A percentile compares a stretch with the other conserved stretches of the same genome.
These are phyloP conservation scores for Hericium rajendrae DNA, from an alignment of 768 basidiomycete genomes.

Conservation along the genomic window DNA sequence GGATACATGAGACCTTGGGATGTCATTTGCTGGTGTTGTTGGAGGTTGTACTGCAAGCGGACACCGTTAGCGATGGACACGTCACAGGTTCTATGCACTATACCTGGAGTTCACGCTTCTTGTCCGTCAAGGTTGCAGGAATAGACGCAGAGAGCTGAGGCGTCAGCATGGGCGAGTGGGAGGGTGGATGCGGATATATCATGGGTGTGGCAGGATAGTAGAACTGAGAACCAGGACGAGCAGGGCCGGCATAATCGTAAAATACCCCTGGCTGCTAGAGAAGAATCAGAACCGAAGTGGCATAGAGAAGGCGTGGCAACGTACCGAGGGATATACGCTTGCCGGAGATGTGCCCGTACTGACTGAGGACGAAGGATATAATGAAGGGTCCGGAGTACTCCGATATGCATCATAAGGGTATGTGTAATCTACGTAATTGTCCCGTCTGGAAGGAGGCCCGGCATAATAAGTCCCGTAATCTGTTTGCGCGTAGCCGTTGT, in stretches of 20 bases:
- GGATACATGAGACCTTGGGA: slow-evolving; percentile 33
- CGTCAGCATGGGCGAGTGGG: slow-evolving; percentile 46
- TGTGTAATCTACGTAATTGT: slow-evolving; percentile 34
- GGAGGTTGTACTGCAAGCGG: slow-evolving; percentile 30
- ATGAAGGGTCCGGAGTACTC: slow-evolving; percentile 35
- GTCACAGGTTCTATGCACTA: slow-evolving; percentile 1
- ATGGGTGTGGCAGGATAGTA: slow-evolving; percentile 53
- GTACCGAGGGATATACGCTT: slow-evolving; percentile 38
- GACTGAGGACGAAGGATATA: slow-evolving; percentile 40
- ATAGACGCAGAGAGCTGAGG: slow-evolving; percentile 34
- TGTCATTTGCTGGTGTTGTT: slow-evolving; percentile 33
- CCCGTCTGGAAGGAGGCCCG: slow-evolving; percentile 39
- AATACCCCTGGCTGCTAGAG: slow-evolving; percentile 42
- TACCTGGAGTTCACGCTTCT: slow-evolving; percentile 53
- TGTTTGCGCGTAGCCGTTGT: slow-evolving; percentile 39
- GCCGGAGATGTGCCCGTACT: slow-evolving; percentile 32
- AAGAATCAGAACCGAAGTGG: slow-evolving; percentile 34
- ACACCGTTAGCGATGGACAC: slow-evolving; percentile 5
- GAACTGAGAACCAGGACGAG: slow-evolving; percentile 45
- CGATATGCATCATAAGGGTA: slow-evolving; percentile 42
- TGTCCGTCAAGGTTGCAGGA: slow-evolving; percentile 35
- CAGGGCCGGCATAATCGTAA: slow-evolving; percentile 45
- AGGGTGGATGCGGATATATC: slow-evolving; percentile 43
- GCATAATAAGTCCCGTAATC: slow-evolving; percentile 57
- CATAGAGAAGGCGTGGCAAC: slow-evolving; percentile 10